Evolutionary conservation across 768 basidiomycete species (phyloP).

Genomic region (Rubroboletus pulcherrimus): DNA sequence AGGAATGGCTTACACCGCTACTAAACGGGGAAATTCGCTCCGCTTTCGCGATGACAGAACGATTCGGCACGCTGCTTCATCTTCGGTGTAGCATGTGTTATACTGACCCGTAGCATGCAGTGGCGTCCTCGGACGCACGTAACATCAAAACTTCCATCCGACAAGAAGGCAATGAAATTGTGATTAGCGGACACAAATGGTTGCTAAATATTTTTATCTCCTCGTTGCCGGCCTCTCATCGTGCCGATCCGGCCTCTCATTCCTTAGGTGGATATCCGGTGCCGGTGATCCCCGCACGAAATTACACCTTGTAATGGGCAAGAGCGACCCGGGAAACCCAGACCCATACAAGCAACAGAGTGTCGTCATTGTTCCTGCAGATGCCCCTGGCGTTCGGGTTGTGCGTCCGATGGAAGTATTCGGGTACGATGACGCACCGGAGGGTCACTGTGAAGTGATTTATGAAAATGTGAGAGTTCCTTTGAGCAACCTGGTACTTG

Average conservation of each 20-base stretch:
- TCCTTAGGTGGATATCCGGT: slow-evolving; percentile 89
- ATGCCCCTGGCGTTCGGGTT: slow-evolving; percentile 81
- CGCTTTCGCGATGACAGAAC: slow-evolving; percentile 97
- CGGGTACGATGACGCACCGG: slow-evolving; percentile 93
- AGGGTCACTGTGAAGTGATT: slow-evolving; percentile 93
- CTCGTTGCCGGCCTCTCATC: slow-evolving; percentile 9
- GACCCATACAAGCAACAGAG: slow-evolving; percentile 82
- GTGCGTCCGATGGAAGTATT: slow-evolving; percentile 93
- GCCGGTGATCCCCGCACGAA: slow-evolving; percentile 90
- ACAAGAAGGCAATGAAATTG: slow-evolving; percentile 81
- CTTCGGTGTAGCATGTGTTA: slow-evolving; percentile 2
- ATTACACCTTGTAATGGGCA: slow-evolving; percentile 92
- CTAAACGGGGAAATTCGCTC: slow-evolving; percentile 92
- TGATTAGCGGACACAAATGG: slow-evolving; percentile 98
- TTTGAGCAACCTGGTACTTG: slow-evolving; percentile 74
- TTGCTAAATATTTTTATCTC: slow-evolving; percentile 25
- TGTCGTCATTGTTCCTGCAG: slow-evolving; percentile 90
- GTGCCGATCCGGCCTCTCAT: slow-evolving; percentile 5
- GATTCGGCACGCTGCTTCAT: slow-evolving; percentile 51
- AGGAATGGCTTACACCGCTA: slow-evolving; percentile 84
- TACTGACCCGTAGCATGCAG: slow-evolving; percentile 26
- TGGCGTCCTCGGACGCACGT: slow-evolving; percentile 93
- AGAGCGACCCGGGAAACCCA: slow-evolving; percentile 83
- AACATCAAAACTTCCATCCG: slow-evolving; percentile 89
- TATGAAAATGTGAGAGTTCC: slow-evolving; percentile 95